These are phyloP conservation scores for Blastobotrys illinoisensis DNA, from an alignment of 1,139 yeast genomes.

Conservation along the genomic window DNA sequence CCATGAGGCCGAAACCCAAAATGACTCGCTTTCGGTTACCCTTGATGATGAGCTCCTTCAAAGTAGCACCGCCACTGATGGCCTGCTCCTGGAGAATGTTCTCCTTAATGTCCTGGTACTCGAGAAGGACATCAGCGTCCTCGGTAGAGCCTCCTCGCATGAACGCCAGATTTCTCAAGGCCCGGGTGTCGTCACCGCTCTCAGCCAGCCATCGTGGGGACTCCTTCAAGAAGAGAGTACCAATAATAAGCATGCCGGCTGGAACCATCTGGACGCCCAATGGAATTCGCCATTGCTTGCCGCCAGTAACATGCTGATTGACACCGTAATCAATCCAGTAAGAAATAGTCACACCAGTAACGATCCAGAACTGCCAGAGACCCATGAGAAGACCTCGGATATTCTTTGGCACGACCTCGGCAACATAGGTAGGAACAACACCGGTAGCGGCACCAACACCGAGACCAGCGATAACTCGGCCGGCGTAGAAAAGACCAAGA, in stretches of 20 bases:
- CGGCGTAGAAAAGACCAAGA: constrained; percentile 31
- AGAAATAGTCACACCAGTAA: constrained; percentile 46
- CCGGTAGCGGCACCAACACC: constrained; percentile 64
- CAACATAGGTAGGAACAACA: constrained; percentile 58
- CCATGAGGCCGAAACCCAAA: constrained; percentile 28
- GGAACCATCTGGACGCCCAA: constrained; percentile 44
- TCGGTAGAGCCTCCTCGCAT: constrained; percentile 10
- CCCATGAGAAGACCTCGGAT: constrained; percentile 47
- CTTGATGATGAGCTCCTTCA: constrained; percentile 10
- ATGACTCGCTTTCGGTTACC: constrained; percentile 12
- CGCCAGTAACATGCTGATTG: constrained; percentile 13
- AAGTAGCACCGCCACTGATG: constrained; percentile 12
- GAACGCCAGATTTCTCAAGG: constrained; percentile 11
- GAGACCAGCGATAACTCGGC: constrained; percentile 56
- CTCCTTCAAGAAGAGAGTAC: constrained; percentile 48
- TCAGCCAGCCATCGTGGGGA: constrained; percentile 44
- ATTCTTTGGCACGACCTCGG: constrained; percentile 56
- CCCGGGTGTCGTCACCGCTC: constrained; percentile 11
- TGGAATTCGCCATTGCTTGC: constrained; percentile 24
- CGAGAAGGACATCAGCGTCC: constrained; percentile 11
- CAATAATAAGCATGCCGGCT: constrained; percentile 36
- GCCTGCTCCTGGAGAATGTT: constrained; percentile 11
- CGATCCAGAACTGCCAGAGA: constrained; percentile 13
- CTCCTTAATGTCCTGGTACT: constrained; percentile 13
- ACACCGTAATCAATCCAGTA: constrained; percentile 31